phyloP scores from a whole-genome alignment of 495 filamentous ascomycete species.

The Jackrogersella multiformis region DNA sequence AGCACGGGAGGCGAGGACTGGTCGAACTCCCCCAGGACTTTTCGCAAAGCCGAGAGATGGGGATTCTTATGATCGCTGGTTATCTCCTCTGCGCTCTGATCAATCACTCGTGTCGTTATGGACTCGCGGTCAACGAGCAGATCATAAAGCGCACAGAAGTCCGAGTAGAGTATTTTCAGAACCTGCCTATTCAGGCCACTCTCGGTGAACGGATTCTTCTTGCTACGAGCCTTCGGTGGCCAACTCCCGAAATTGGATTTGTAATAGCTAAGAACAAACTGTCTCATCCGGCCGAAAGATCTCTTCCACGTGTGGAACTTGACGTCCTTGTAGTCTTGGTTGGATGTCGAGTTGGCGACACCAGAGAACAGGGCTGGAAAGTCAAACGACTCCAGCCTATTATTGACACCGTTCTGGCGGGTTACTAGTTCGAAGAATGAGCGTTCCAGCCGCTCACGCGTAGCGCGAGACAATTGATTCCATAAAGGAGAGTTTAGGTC shows the following conservation, averaged over 20 bases:
- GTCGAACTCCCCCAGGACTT: conserved; percentile 85
- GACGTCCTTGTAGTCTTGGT: conserved; percentile 74
- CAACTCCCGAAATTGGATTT: conserved; percentile 87
- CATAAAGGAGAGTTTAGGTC: conserved; percentile 74
- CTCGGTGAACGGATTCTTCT: conserved; percentile 91
- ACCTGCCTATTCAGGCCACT: conserved; percentile 85
- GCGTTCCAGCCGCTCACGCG: conserved; percentile 80
- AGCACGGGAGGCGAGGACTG: conserved; percentile 85
- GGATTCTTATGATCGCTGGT: conserved; percentile 53
- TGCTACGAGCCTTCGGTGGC: conserved; percentile 90
- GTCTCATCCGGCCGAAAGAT: conserved; percentile 76
- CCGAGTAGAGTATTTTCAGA: conserved; percentile 82
- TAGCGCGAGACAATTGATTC: conserved; percentile 71
- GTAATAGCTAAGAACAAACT: conserved; percentile 79
- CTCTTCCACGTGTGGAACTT: conserved; percentile 86
- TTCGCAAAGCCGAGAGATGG: conserved; percentile 66
- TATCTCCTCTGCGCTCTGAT: conserved; percentile 55
- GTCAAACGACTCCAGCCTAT: conserved; percentile 79
- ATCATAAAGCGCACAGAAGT: conserved; percentile 88
- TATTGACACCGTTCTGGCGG: conserved; percentile 71
- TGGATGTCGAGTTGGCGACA: conserved; percentile 79
- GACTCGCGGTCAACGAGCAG: conserved; percentile 80
- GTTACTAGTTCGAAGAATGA: conserved; percentile 79
- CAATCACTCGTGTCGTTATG: conserved; percentile 65
- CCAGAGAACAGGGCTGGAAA: conserved; percentile 93